Percentiles rank a stretch among this genome's conserved stretches.
phyloP scores from a whole-genome alignment of 148 eudicot genomes.

The Talinum fruticosum region DNA sequence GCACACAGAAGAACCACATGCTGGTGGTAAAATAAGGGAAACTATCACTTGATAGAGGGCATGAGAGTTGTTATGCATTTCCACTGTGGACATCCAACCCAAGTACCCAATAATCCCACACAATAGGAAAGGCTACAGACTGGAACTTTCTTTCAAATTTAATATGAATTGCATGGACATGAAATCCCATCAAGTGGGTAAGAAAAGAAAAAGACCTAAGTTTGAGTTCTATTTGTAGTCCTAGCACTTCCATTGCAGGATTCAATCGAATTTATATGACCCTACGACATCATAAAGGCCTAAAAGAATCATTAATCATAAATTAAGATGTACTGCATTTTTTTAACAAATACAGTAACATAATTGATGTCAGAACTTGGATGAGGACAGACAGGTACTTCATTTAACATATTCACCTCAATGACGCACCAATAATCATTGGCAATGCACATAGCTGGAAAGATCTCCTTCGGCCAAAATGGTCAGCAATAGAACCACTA shows the following conservation, averaged over 20 bases:
- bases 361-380: neutral
- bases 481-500: conserved; percentile 86
- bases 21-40: neutral
- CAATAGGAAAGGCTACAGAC: neutral
- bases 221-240: neutral
- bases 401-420: conserved; percentile 46
- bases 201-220: no score
- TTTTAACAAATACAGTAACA: neutral
- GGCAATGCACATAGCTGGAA: conserved; percentile 85
- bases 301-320: neutral
- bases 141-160: neutral
- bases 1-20: neutral
- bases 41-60: neutral
- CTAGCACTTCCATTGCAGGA: neutral
- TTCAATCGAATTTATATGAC: neutral
- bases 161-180: neutral
- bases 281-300: neutral
- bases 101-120: neutral
- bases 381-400: neutral
- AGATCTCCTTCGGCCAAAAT: conserved; percentile 74
- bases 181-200: neutral
- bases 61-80: neutral
- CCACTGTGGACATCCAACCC: neutral
- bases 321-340: neutral
- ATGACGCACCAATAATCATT: conserved; percentile 71